phyloP scores from a whole-genome alignment of 2,329 filamentous ascomycete genomes.

The Curvularia sp. region DNA sequence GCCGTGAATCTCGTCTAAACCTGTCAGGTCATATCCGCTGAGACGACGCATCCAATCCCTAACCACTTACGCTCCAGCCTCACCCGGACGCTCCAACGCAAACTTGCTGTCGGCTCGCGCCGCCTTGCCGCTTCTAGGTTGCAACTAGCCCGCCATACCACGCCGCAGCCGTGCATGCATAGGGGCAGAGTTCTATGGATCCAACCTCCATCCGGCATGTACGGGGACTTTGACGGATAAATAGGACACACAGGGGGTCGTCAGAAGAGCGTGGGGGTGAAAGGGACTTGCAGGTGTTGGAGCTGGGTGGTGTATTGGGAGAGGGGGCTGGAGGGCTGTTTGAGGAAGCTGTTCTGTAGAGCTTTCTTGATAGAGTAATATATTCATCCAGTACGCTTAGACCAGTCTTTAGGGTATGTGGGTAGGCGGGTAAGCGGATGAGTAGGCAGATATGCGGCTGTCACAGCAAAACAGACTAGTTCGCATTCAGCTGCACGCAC shows the following conservation, averaged over 20 bases:
- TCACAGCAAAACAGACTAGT: background rate
- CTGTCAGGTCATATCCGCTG: background rate
- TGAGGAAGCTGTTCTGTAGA: background rate
- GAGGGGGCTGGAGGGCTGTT: background rate
- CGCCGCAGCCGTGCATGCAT: constrained; percentile 15
- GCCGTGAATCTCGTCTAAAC: background rate
- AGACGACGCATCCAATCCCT: background rate
- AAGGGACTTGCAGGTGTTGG: background rate
- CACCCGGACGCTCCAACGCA: background rate
- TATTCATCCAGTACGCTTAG: background rate
- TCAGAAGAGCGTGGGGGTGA: background rate
- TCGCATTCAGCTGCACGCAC: background rate
- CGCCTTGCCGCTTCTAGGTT: background rate
- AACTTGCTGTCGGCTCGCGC: constrained; percentile 3
- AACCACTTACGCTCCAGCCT: background rate
- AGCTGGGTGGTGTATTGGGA: background rate
- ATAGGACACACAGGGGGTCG: background rate
- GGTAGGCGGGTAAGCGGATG: background rate
- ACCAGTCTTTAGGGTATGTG: background rate
- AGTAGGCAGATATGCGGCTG: background rate
- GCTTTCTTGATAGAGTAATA: background rate
- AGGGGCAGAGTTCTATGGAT: background rate
- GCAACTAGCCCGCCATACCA: constrained; percentile 2
- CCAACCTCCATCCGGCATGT: constrained; percentile 9
- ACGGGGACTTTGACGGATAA: constrained; percentile 4